Percentiles rank a stretch among this genome's conserved stretches.
Conservation (phyloP, 139 green algal genomes). For the Chlorella sp. region DNA sequence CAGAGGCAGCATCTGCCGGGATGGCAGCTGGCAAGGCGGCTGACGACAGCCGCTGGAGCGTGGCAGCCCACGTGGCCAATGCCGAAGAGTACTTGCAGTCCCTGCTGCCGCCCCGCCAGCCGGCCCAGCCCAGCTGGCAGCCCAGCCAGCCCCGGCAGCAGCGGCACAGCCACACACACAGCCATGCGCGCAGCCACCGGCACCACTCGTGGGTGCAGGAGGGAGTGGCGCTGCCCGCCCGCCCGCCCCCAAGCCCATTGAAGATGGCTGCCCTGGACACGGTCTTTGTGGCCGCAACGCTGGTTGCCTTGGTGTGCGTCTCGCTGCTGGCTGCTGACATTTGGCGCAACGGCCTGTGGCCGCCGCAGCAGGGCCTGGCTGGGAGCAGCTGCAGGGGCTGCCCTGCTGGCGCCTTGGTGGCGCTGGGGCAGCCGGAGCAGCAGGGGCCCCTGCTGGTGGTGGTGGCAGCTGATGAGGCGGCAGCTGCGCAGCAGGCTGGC, state of each 20-base stretch:
- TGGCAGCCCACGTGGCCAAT: background rate
- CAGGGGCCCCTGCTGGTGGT: background rate
- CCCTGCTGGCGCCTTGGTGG: too few relatives aligned
- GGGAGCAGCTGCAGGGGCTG: too few relatives aligned
- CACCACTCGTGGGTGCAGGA: background rate
- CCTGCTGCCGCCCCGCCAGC: background rate
- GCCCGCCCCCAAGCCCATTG: background rate
- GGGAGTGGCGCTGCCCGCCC: background rate
- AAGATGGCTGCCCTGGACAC: background rate
- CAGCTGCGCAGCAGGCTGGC: background rate
- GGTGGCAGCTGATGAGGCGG: constrained; percentile 9
- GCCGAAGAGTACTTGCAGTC: background rate
- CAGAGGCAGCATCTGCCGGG: too few relatives aligned
- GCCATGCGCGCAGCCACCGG: background rate
- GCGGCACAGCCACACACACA: background rate
- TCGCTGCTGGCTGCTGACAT: background rate
- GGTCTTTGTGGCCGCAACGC: background rate
- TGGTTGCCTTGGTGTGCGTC: background rate
- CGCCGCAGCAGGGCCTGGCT: background rate
- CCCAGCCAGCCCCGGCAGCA: background rate
- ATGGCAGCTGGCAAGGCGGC: too few relatives aligned
- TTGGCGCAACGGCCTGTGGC: background rate
- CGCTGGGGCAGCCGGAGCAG: background rate
- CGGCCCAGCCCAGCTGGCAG: background rate
- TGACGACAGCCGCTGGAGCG: background rate